A percentile compares a stretch with the other conserved stretches of the same genome.
Evolutionary conservation across 106 monocot genomes (phyloP).

Genomic region (Agapanthus africanus): DNA sequence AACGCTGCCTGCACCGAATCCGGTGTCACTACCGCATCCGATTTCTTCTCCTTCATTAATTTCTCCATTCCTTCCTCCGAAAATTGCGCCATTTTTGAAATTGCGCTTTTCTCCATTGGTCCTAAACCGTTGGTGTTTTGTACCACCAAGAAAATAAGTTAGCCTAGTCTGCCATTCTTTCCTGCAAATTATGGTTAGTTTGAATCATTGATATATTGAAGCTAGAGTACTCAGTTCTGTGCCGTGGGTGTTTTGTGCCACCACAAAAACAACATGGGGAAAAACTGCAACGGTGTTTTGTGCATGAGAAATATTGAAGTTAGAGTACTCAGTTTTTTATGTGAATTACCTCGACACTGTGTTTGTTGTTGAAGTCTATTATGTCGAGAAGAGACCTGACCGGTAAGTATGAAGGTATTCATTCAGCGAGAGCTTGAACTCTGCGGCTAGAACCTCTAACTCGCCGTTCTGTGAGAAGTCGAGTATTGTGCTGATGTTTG

Average conservation of each 20-base stretch:
- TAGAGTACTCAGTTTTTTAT: not conserved
- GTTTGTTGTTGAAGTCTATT: constrained; percentile 54
- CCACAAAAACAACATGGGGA: no score
- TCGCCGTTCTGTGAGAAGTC: constrained; percentile 26
- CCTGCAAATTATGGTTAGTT: constrained; percentile 15
- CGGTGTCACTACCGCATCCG: constrained; percentile 63
- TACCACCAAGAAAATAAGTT: constrained; percentile 28
- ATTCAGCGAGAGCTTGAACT: constrained; percentile 55
- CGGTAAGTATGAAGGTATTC: constrained; percentile 38
- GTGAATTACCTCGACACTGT: constrained; percentile 30
- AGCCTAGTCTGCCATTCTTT: constrained; percentile 39
- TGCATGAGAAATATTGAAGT: no score
- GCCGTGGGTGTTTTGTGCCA: no score
- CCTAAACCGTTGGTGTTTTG: constrained; percentile 43
- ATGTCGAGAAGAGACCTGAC: constrained; percentile 54
- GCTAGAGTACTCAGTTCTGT: not conserved
- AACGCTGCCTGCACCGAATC: constrained; percentile 1
- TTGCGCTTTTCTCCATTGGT: constrained; percentile 15
- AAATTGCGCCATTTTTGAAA: constrained; percentile 28
- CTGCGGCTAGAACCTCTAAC: constrained; percentile 13
- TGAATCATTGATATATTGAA: not conserved
- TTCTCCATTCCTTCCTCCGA: constrained; percentile 43
- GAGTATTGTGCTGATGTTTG: constrained; percentile 26
- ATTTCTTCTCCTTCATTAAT: constrained; percentile 35
- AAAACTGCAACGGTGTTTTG: no score